Base-by-base conservation (phyloP, 805 yeast genomes). In the Ogataea angusta region DNA sequence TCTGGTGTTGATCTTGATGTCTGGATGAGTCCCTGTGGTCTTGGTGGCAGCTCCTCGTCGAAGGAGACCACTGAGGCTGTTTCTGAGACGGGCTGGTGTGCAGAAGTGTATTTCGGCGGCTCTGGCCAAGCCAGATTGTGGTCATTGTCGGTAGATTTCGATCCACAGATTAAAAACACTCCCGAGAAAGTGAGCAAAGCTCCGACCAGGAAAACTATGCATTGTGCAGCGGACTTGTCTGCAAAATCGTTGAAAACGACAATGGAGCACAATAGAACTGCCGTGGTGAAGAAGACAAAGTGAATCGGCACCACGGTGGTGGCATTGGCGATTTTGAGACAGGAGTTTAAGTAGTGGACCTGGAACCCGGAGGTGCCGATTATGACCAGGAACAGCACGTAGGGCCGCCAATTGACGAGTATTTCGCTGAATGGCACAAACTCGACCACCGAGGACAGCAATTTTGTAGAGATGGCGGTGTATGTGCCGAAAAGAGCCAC, bases 271-370 rank as follows among this genome's bases (percentile, higher is more conserved):
- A 64, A 25, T 19, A 68, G 58, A 3, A 71, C 73, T 3, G 72
- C 63, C 8, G 67, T 44, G 1, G 75, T 71, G 59, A 74, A 73
- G 24, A 70, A 63, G 5, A 66, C 72, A 56, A 72, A 73, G 48
- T 73, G 77, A 27, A 72, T 63, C 0, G 79, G 78, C 7, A 74
- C 69, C 3, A 74, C 77, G 6, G 67, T 63, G 27, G 75, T 69
- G 2, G 74, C 68, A 13, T 66, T 66, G 38, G 68, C 72, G 10
- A 56, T 49, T 27, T 59, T 59, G 28, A 74, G 54, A 3, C 72
- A 66, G 13, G 63, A 59, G 45, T 66, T 64, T 10, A 74, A 52
- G 23, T 63, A 60, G 24, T 59, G 52, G 22, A 72, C 61, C 45
- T 74, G 76, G 27, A 67, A 48, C 2, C 64, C 53, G 0, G 75